A percentile compares a stretch with the other conserved stretches of the same genome.
Evolutionary conservation across 805 yeast genomes (phyloP).

Genomic region (Nakazawaea pomicola): DNA sequence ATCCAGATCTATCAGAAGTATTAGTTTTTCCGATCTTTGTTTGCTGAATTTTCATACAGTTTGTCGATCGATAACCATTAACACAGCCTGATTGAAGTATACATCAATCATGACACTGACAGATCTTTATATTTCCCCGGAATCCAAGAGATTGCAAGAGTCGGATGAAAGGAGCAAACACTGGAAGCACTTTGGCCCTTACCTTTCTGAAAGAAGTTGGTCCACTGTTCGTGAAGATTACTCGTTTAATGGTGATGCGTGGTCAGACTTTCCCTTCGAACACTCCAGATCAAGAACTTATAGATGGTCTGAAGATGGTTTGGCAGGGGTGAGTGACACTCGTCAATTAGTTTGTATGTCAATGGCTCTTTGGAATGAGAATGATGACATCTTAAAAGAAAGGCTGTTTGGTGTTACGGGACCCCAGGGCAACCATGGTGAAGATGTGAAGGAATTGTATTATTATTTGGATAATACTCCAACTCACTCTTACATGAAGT

Average conservation of each 20-base stretch:
- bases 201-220: conserved; percentile 86
- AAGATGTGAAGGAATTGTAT: conserved; percentile 84
- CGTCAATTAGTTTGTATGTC: conserved; percentile 72
- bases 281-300: conserved; percentile 76
- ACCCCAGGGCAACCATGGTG: conserved; percentile 94
- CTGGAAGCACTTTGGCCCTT: conserved; percentile 92
- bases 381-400: conserved; percentile 81
- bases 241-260: conserved; percentile 81
- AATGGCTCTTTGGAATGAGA: conserved; percentile 90
- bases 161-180: conserved; percentile 40
- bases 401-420: conserved; percentile 86
- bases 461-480: conserved; percentile 90
- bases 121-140: conserved; percentile 3
- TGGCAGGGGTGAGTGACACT: conserved; percentile 84
- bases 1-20: too few relatives aligned
- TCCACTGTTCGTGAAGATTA: conserved; percentile 86
- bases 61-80: too few relatives aligned
- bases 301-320: conserved; percentile 95
- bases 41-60: too few relatives aligned
- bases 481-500: conserved; percentile 88
- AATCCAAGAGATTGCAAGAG: conserved; percentile 29
- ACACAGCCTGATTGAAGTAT: too few relatives aligned
- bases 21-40: too few relatives aligned
- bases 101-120: too few relatives aligned
- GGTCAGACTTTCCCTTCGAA: conserved; percentile 85